phyloP scores from a whole-genome alignment of 768 basidiomycete species.

The Suillus bovinus region DNA sequence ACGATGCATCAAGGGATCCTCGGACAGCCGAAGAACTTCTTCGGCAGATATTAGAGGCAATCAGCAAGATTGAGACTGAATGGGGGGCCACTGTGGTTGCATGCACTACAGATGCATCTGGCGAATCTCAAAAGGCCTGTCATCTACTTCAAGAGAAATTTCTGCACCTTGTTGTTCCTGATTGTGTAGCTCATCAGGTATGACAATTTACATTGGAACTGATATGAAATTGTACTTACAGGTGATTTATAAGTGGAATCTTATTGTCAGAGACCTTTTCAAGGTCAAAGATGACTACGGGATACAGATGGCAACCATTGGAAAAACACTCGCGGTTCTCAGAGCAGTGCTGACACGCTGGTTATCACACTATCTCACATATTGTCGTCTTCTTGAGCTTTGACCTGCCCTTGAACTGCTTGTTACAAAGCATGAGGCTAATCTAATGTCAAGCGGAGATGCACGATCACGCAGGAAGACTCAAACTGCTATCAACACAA shows the following conservation, averaged over 20 bases:
- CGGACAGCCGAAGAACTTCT: constrained; percentile 35
- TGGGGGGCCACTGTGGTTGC: constrained; percentile 28
- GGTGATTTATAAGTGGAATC: no score
- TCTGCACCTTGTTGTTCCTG: constrained; percentile 30
- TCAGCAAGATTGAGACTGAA: constrained; percentile 20
- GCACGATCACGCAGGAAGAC: constrained; percentile 26
- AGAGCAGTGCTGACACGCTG: constrained; percentile 37
- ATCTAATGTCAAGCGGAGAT: constrained; percentile 26
- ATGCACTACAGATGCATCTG: constrained; percentile 35
- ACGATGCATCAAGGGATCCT: constrained; percentile 32
- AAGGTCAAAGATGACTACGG: constrained; percentile 24
- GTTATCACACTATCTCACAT: constrained; percentile 39
- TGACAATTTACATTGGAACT: no score
- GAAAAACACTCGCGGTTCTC: constrained; percentile 21
- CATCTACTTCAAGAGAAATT: constrained; percentile 17
- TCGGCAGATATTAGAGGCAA: constrained; percentile 19
- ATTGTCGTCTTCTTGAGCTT: constrained; percentile 31
- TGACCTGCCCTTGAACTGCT: constrained; percentile 17
- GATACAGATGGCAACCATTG: constrained; percentile 15
- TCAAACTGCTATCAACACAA: constrained; percentile 26
- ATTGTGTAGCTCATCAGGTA: constrained; percentile 43
- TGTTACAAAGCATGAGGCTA: constrained; percentile 12
- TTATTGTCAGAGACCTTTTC: constrained; percentile 42
- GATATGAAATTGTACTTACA: no score
- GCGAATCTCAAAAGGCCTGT: constrained; percentile 32